A percentile compares a stretch with the other conserved stretches of the same genome.
phyloP scores from a whole-genome alignment of 371 early-diverging fungal species.

The Apophysomyces elegans region DNA sequence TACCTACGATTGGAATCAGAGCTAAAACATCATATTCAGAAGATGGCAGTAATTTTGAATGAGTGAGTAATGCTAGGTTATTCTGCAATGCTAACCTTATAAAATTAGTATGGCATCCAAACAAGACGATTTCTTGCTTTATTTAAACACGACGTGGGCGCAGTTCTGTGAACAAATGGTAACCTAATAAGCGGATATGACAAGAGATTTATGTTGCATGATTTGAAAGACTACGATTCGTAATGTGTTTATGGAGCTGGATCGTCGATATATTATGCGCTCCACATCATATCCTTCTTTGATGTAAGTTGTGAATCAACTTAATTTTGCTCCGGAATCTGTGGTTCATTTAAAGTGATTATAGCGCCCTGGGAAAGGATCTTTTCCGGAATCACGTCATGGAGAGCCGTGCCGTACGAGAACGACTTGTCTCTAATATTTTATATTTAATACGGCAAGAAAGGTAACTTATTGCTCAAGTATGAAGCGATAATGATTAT shows the following conservation, averaged over 20 bases:
- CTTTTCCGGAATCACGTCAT: conserved; percentile 69
- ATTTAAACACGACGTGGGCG: conserved; percentile 62
- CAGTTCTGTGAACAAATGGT: conserved; percentile 69
- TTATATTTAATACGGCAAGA: conserved; percentile 12
- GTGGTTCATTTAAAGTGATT: conserved; percentile 42
- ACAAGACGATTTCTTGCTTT: conserved; percentile 50
- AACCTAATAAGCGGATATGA: conserved; percentile 11
- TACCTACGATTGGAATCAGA: conserved; percentile 67
- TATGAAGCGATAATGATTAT: background rate
- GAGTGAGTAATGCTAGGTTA: conserved; percentile 26
- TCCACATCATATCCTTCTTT: conserved; percentile 68
- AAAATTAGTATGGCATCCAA: conserved; percentile 21
- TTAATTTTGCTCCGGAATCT: background rate
- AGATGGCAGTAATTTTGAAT: conserved; percentile 27
- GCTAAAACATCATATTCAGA: conserved; percentile 49
- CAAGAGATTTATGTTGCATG: conserved; percentile 1
- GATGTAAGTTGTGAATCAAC: conserved; percentile 47
- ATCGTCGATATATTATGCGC: conserved; percentile 87
- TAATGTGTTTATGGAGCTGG: conserved; percentile 89
- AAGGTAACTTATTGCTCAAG: background rate
- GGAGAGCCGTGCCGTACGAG: conserved; percentile 19
- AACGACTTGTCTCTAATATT: background rate
- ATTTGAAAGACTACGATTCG: conserved; percentile 66
- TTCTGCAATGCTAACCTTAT: background rate
- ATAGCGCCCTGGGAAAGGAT: conserved; percentile 58